Evolutionary conservation across 2,329 filamentous ascomycete species (phyloP).

Genomic region (Capronia coronata): DNA sequence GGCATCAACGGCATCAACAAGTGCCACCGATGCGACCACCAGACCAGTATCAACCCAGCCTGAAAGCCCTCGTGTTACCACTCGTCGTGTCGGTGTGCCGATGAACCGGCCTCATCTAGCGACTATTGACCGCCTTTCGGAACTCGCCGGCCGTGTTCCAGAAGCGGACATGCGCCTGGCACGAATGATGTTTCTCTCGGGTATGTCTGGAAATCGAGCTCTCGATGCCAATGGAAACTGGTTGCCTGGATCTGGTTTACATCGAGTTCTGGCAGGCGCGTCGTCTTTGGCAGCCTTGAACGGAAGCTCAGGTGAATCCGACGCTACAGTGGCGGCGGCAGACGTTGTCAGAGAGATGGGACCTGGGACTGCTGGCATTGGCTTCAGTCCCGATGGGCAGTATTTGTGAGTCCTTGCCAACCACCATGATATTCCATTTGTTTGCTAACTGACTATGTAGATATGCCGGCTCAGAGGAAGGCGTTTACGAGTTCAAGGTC

Average conservation of each 20-base stretch:
- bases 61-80: not conserved
- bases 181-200: slow-evolving; percentile 20
- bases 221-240: slow-evolving; percentile 29
- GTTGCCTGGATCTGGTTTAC: slow-evolving; percentile 27
- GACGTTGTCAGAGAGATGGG: slow-evolving; percentile 36
- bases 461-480: slow-evolving; percentile 44
- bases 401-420: slow-evolving; percentile 37
- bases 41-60: not conserved
- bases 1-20: not conserved
- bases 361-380: slow-evolving; percentile 42
- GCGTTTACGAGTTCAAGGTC: slow-evolving; percentile 44
- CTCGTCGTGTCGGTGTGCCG: not conserved
- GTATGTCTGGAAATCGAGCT: slow-evolving; percentile 13
- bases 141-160: slow-evolving; percentile 9
- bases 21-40: not conserved
- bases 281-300: slow-evolving; percentile 20
- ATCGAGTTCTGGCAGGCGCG: slow-evolving; percentile 34
- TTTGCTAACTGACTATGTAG: slow-evolving; percentile 29
- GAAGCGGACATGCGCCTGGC: slow-evolving; percentile 24
- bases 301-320: not conserved
- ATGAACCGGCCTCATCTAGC: not conserved
- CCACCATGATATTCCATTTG: not conserved
- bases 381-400: slow-evolving; percentile 43
- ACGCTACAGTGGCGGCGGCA: slow-evolving; percentile 33
- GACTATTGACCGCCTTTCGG: not conserved